Percentiles rank a stretch among this genome's conserved stretches.
These are phyloP conservation scores for Erucastrum elatum DNA, from an alignment of 345 rosid genomes.

Conservation along the genomic window DNA sequence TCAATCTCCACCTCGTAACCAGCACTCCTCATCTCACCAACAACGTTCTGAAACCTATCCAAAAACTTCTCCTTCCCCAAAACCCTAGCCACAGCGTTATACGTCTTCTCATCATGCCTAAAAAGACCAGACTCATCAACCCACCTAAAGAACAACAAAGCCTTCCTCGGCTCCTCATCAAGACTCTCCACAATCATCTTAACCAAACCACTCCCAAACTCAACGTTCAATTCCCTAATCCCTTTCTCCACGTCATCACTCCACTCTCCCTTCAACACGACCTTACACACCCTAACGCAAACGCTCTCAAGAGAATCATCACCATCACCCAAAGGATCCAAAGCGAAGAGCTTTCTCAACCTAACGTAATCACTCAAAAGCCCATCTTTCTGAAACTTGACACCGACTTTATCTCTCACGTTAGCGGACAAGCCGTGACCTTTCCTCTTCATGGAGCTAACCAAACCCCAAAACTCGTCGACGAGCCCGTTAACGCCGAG, in stretches of 20 bases:
- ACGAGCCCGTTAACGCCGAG: slow-evolving; percentile 62
- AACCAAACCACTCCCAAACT: slow-evolving; percentile 57
- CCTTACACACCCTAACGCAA: slow-evolving; percentile 55
- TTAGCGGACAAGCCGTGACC: slow-evolving; percentile 77
- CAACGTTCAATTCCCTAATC: slow-evolving; percentile 50
- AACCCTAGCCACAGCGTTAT: slow-evolving; percentile 70
- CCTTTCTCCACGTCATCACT: slow-evolving; percentile 60
- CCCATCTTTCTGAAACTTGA: slow-evolving; percentile 71
- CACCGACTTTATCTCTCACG: slow-evolving; percentile 59
- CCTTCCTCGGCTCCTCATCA: slow-evolving; percentile 70
- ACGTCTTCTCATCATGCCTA: slow-evolving; percentile 61
- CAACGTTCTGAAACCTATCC: slow-evolving; percentile 77
- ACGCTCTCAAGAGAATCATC: slow-evolving; percentile 44
- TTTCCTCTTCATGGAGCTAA: slow-evolving; percentile 64
- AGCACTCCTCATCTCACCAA: slow-evolving; percentile 61
- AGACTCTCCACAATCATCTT: slow-evolving; percentile 63
- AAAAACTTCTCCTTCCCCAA: slow-evolving; percentile 76
- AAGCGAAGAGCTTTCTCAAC: slow-evolving; percentile 55
- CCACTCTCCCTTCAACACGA: slow-evolving; percentile 74
- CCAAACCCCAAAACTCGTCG: slow-evolving; percentile 78
- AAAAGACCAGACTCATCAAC: slow-evolving; percentile 58
- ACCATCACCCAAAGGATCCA: slow-evolving; percentile 51
- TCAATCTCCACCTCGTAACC: slow-evolving; percentile 69
- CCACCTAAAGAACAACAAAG: slow-evolving; percentile 83
- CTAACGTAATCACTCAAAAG: slow-evolving; percentile 53